Evolutionary conservation across 306 rosid genomes (phyloP), one percentile per base, ranked within the genome.

Genomic region (Parietaria judaica): DNA sequence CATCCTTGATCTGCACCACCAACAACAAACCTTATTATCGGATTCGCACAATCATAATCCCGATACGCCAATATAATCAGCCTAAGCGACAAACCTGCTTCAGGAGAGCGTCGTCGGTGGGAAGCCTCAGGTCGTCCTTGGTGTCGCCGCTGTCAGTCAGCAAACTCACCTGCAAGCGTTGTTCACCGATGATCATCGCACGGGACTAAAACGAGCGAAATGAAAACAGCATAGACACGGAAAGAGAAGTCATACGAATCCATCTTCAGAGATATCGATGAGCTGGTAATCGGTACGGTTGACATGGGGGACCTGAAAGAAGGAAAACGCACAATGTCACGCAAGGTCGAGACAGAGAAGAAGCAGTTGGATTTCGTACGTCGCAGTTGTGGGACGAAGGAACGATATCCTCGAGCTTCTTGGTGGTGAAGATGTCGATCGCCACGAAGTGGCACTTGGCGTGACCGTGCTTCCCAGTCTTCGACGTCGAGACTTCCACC

Each of bases 361-460:
- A 35, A 60, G 17, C 71, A 47, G 14, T 14, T 3, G 12, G 66
- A 57, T 1, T 7, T 65, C 81, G 57, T 80, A 91, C 98, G 74
- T 91, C 98, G 79, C 98, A 91, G 64, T 91, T 91, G 74, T 91
- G 98, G 64, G 98, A 91, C 35, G 98, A 91, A 2, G 98, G 98
- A 64, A 91, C 98, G 72, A 91, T 91, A 85, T 91, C 98, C 70
- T 91, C 98, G 17, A 87, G 96, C 82, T 91, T 91, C 74, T 91
- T 91, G 55, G 74, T 81, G 44, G 89, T 91, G 76, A 91, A 91
- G 78, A 91, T 91, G 72, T 91, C 98, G 67, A 91, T 91, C 0
- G 59, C 98, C 73, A 91, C 96, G 77, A 91, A 91, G 86, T 91
- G 96, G 69, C 98, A 91, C 80, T 91, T 91, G 3, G 98, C 98